Evolutionary conservation across 257 asterid genomes (phyloP), one percentile per base, ranked within the genome.

Genomic region (Echites panduratus): DNA sequence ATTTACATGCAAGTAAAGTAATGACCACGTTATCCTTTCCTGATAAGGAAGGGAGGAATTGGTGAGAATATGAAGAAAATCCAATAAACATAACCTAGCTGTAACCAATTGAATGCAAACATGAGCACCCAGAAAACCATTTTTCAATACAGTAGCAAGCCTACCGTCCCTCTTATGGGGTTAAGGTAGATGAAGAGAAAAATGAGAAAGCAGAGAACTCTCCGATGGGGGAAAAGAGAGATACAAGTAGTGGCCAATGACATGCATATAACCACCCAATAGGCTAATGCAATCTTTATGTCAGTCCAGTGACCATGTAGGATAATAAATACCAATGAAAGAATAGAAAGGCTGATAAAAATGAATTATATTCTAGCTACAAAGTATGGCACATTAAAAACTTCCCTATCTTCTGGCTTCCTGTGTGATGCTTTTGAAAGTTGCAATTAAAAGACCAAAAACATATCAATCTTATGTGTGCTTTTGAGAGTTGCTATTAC

Each of bases 401-500:
- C 11, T 29, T 59, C 43, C 48, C 49, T 1, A 14, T 68, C 45
- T 8, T 17, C 40, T 1, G 12, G 26, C 47, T 17, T 43, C 26
- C n/a, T 14, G 45, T 13, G 54, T n/a, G 38, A 10, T 53, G 47
- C 20, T 22, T 54, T 9, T 8, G 11, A 7, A 49, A 29, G 16
- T 43, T 10, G 17, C 32, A 22, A 9, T 40, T 10, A 4, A 41
- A 19, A 22, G 9, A 9, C 4, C 53, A 26, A 63, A 73, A n/a
- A 16, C 66, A 2, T 41, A 58, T 11, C 10, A 59, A 41, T 32
- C 7, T 6, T 53, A 19, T 7, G 20, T 20, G 16, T 17, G 69
- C 16, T 38, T 64, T 64, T n/a, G 10, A 20, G 17, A 19, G 29
- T 64, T 64, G 13, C 13, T 38, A 38, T 72, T 79, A 87, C 98